These are phyloP conservation scores for Scheffersomyces ergatensis DNA, from an alignment of 805 yeast genomes.

Conservation along the genomic window DNA sequence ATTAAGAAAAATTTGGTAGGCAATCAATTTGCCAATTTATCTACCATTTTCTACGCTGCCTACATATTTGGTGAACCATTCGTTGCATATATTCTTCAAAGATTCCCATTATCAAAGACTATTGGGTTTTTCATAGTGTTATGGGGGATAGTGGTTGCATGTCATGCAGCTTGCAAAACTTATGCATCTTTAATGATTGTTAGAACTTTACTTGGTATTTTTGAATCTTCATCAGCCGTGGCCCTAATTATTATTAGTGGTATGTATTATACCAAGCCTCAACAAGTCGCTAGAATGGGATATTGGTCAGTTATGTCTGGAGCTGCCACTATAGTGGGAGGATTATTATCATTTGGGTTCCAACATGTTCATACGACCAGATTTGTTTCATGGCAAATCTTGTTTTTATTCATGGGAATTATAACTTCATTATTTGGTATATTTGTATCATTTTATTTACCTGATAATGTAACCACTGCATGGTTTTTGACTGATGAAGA, in stretches of 20 bases:
- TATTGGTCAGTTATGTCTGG: slow-evolving; percentile 61
- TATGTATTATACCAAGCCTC: slow-evolving; percentile 58
- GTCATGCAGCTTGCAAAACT: slow-evolving; percentile 50
- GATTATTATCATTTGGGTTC: slow-evolving; percentile 46
- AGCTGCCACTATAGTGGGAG: slow-evolving; percentile 50
- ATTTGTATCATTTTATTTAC: slow-evolving; percentile 40
- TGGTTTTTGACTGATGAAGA: slow-evolving; percentile 40
- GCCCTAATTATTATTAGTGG: slow-evolving; percentile 57
- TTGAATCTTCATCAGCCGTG: slow-evolving; percentile 56
- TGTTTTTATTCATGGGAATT: slow-evolving; percentile 55
- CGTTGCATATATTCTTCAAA: slow-evolving; percentile 40
- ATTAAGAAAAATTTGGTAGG: slow-evolving; percentile 48
- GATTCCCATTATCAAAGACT: slow-evolving; percentile 52
- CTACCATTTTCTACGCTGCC: slow-evolving; percentile 53
- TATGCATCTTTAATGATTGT: slow-evolving; percentile 57
- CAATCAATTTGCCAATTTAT: slow-evolving; percentile 48
- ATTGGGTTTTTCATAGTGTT: slow-evolving; percentile 43
- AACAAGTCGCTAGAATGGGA: slow-evolving; percentile 53
- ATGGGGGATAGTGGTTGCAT: slow-evolving; percentile 55
- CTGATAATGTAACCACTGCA: slow-evolving; percentile 45
- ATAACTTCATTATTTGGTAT: slow-evolving; percentile 51
- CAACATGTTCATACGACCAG: slow-evolving; percentile 42
- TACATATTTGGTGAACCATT: slow-evolving; percentile 55
- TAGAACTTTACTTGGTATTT: slow-evolving; percentile 50
- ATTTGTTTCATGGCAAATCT: slow-evolving; percentile 59